Conservation (phyloP, 306 rosid species). For the Vachellia collinsii region DNA sequence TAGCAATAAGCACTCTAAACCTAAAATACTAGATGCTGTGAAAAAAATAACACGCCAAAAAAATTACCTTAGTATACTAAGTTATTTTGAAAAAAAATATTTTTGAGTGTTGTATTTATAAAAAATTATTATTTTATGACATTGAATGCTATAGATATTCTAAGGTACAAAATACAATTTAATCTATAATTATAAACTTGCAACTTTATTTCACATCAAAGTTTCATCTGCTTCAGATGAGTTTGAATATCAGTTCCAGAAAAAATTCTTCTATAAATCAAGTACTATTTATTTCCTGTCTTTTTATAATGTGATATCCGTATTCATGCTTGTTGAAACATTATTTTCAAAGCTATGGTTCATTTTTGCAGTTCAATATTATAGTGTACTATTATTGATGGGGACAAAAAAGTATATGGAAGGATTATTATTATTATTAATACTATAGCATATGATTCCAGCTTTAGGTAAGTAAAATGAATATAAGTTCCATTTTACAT, state of each 20-base stretch:
- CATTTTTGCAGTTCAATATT: slow-evolving; percentile 33
- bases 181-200: not conserved
- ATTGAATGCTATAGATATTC: too few species aligned
- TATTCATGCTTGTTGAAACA: not conserved
- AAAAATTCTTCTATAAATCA: not conserved
- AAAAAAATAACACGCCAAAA: too few species aligned
- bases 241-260: not conserved
- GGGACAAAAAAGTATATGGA: not conserved
- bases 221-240: not conserved
- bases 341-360: slow-evolving; percentile 6
- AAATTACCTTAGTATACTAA: too few species aligned
- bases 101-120: too few species aligned
- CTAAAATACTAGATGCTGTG: too few species aligned
- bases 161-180: too few species aligned
- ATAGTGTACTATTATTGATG: slow-evolving; percentile 19
- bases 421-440: not conserved
- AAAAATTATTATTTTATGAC: too few species aligned
- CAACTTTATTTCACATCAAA: not conserved
- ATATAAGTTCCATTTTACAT: slow-evolving; percentile 1
- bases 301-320: not conserved
- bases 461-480: slow-evolving; percentile 24
- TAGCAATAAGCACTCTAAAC: too few species aligned
- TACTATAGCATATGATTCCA: not conserved
- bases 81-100: too few species aligned
- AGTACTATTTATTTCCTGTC: not conserved